Conservation (phyloP, 495 filamentous ascomycete species). For the Emericellopsis terricola region DNA sequence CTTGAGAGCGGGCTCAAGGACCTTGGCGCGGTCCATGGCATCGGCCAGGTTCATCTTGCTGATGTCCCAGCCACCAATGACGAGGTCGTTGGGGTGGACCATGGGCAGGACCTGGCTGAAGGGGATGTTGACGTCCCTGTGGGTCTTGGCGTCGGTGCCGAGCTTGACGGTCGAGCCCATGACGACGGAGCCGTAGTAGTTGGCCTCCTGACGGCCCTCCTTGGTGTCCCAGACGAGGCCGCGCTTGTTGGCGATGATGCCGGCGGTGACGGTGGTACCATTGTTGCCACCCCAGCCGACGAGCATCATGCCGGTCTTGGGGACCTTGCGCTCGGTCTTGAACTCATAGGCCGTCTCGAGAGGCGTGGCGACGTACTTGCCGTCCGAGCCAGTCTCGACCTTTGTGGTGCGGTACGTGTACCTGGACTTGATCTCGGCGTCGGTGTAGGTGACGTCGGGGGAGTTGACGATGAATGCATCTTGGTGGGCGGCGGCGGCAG, state of each 20-base stretch:
- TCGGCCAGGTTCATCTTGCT: constrained; percentile 72
- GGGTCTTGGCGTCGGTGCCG: constrained; percentile 67
- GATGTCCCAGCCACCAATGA: constrained; percentile 96
- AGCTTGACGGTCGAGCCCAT: constrained; percentile 97
- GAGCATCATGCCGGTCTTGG: constrained; percentile 92
- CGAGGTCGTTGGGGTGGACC: constrained; percentile 92
- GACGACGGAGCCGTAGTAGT: constrained; percentile 95
- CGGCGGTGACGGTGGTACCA: constrained; percentile 89
- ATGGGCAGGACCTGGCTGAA: constrained; percentile 90
- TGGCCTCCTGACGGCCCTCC: constrained; percentile 65
- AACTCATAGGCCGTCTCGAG: constrained; percentile 89
- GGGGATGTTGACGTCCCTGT: constrained; percentile 86
- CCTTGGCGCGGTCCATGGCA: constrained; percentile 89
- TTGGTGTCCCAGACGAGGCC: constrained; percentile 81
- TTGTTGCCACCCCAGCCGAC: constrained; percentile 99
- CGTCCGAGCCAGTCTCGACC: constrained; percentile 48
- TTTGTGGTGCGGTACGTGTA: constrained; percentile 93
- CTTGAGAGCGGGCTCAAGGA: constrained; percentile 89
- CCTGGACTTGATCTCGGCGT: constrained; percentile 74
- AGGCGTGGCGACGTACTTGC: constrained; percentile 68
- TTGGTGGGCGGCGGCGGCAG: constrained; percentile 16
- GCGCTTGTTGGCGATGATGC: constrained; percentile 89
- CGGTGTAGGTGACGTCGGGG: constrained; percentile 82
- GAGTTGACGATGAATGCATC: constrained; percentile 75
- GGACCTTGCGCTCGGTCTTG: constrained; percentile 87